phyloP scores from a whole-genome alignment of 1,284 basidiomycete species.

The Cryptococcus sp. region DNA sequence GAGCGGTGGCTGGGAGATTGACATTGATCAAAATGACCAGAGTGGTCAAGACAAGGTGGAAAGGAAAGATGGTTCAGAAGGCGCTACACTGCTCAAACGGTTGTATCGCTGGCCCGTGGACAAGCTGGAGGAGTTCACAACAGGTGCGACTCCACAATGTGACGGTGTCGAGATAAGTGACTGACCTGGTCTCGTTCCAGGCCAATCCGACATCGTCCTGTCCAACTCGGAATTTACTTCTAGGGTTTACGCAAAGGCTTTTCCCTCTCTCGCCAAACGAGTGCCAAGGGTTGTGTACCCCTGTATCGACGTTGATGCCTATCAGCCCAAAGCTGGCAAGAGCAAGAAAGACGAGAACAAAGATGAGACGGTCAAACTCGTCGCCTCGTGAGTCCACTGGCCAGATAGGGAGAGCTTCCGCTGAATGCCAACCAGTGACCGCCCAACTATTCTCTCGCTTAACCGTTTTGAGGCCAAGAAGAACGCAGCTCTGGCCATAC shows the following conservation, averaged over 20 bases:
- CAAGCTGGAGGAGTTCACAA: slow-evolving; percentile 84
- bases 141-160: slow-evolving; percentile 59
- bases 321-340: slow-evolving; percentile 52
- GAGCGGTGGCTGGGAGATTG: slow-evolving; percentile 49
- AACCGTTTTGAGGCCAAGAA: slow-evolving; percentile 98
- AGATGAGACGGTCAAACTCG: slow-evolving; percentile 59
- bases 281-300: slow-evolving; percentile 81
- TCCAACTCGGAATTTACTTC: slow-evolving; percentile 92
- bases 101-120: slow-evolving; percentile 89
- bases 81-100: slow-evolving; percentile 62
- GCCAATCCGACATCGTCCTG: slow-evolving; percentile 83
- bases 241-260: slow-evolving; percentile 73
- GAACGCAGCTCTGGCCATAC: slow-evolving; percentile 78
- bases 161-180: neutral
- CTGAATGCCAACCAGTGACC: slow-evolving; percentile 57
- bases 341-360: slow-evolving; percentile 44
- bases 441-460: slow-evolving; percentile 79
- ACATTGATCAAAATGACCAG: slow-evolving; percentile 48
- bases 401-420: neutral
- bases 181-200: slow-evolving; percentile 50
- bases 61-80: slow-evolving; percentile 36
- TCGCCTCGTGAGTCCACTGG: slow-evolving; percentile 65
- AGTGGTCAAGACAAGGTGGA: slow-evolving; percentile 30
- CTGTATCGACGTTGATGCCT: slow-evolving; percentile 78
- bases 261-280: slow-evolving; percentile 65